Base-by-base conservation (phyloP, 306 rosid genomes). In the Comarum palustre region DNA sequence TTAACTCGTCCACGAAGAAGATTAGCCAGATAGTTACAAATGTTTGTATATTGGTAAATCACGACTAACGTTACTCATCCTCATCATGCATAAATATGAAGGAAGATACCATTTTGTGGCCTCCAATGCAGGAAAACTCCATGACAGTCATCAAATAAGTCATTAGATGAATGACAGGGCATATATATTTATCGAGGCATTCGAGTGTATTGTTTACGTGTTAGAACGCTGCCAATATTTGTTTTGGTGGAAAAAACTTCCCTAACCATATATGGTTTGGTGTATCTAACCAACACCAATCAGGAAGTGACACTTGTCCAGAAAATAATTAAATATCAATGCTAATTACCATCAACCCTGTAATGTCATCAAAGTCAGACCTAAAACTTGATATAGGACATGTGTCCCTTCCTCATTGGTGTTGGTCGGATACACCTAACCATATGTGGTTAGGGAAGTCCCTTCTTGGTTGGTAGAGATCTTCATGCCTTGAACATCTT, bases 111-210 rank as follows among this genome's bases (percentile, higher is more conserved):
- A 7, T 66, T 57, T 66, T 25, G 78, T 72, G 78, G 63, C 77
- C 74, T 66, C 59, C 82, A 67, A 59, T 25, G 70, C 48, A 47
- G 71, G 75, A 73, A 75, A 73, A 59, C 58, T 66, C 82, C 66
- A 59, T 67, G 74, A 73, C 27, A 66, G 46, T 73, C 22, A 34
- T 59, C 75, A 43, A 20, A 52, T 36, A 64, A 27, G 68, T 69
- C 75, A 62, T 25, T 45, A 34, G n/a, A 19, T 14, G 38, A 16
- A 59, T 48, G 61, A 70, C 57, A n/a, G 8, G 14, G 50, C 8
- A 11, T 55, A 51, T n/a, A 51, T 50, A 19, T n/a, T n/a, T n/a
- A n/a, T n/a, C n/a, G n/a, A n/a, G n/a, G n/a, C n/a, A 24, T 7
- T 22, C 12, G 13, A 24, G 61, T 19, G 9, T 55, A 19, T 24